phyloP scores from a whole-genome alignment of 768 basidiomycete genomes.

The Tricholoma terreum region DNA sequence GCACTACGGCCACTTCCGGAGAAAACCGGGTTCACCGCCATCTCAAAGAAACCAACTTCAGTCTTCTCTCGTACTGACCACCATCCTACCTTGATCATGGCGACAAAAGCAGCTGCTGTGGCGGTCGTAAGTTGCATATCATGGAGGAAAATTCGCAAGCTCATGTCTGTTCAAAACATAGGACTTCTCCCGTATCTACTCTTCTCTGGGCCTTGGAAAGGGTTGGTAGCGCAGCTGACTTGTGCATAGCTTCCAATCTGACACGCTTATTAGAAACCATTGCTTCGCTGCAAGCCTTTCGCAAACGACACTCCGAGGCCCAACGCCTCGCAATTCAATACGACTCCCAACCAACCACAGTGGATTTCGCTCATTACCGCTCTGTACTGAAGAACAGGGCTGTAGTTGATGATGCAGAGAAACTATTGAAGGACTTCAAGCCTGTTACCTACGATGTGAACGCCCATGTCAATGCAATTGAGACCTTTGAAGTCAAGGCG shows the following conservation, averaged over 20 bases:
- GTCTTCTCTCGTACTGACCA: too few relatives aligned
- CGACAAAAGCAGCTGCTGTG: conserved; percentile 67
- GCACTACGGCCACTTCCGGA: too few relatives aligned
- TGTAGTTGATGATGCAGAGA: conserved; percentile 91
- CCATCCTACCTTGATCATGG: conserved; percentile 56
- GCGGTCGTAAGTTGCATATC: conserved; percentile 50
- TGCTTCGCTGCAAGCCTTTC: conserved; percentile 88
- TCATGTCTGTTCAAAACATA: conserved; percentile 26
- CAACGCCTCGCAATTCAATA: conserved; percentile 67
- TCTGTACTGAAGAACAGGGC: conserved; percentile 88
- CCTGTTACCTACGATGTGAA: conserved; percentile 91
- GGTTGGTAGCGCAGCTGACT: conserved; percentile 41
- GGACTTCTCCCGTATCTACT: conserved; percentile 85
- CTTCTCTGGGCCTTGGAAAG: conserved; percentile 81
- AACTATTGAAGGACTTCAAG: conserved; percentile 84
- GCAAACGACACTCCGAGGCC: conserved; percentile 91
- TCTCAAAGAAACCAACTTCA: too few relatives aligned
- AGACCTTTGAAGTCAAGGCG: conserved; percentile 94
- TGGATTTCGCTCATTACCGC: conserved; percentile 93
- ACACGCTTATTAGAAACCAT: conserved; percentile 67
- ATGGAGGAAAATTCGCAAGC: neutral
- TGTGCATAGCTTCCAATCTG: neutral
- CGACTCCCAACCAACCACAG: conserved; percentile 68
- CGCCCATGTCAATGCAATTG: conserved; percentile 90
- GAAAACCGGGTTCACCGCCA: too few relatives aligned